Conservation (phyloP, 169 alveolate species). For the Plasmodium coatneyi region DNA sequence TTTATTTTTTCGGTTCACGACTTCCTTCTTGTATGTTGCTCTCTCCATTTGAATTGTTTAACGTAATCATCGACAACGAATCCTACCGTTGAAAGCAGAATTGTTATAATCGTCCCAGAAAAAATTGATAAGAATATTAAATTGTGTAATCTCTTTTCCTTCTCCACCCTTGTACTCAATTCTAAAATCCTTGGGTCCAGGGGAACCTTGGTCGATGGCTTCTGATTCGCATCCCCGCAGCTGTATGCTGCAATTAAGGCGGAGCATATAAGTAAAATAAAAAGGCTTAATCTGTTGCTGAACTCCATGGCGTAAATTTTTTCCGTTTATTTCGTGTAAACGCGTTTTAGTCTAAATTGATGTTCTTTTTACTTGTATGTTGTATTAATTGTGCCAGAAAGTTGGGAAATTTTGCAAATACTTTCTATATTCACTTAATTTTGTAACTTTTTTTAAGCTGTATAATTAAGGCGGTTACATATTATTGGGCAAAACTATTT, state of each 20-base stretch:
- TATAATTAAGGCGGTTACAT: neutral
- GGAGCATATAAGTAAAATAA: neutral
- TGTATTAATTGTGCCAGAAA: neutral
- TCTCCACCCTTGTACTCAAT: constrained; percentile 9
- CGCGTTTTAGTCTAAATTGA: neutral
- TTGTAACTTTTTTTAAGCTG: neutral
- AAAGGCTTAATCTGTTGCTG: neutral
- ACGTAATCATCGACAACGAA: constrained; percentile 2
- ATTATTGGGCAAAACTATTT: neutral
- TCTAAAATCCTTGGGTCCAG: constrained; percentile 20
- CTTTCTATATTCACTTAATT: neutral
- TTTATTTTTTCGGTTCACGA: neutral
- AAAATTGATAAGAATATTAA: neutral
- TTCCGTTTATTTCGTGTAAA: neutral
- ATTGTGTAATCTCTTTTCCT: neutral
- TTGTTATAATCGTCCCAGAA: constrained; percentile 5
- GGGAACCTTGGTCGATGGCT: neutral
- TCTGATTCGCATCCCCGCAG: constrained; percentile 1
- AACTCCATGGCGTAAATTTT: neutral
- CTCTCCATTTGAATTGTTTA: neutral
- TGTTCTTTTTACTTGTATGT: neutral
- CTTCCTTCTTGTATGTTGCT: neutral
- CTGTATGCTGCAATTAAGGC: neutral
- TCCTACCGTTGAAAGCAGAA: neutral
- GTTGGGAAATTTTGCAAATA: neutral